Base-by-base conservation (phyloP, 352 stramenopile genomes). In the Phytophthora ohioensis region DNA sequence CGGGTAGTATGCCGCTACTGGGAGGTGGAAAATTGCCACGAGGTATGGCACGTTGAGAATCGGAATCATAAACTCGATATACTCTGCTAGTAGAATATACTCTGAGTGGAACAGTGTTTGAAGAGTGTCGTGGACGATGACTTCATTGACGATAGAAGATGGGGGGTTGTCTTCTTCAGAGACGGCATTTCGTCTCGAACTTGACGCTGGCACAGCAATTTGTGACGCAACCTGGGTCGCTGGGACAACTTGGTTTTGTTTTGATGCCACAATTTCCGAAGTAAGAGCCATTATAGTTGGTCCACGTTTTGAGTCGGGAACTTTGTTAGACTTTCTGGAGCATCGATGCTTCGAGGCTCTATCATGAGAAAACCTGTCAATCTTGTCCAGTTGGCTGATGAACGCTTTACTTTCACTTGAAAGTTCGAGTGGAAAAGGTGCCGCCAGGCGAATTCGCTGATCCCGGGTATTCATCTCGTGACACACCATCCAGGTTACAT, bases 61-160 rank as follows among this genome's bases (percentile, higher is more conserved):
- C 46, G 65, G 73, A 4, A 78, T 51, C 1, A 66, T 54, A 53
- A 66, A 72, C 55, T 76, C 61, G 63, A 81, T 57, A 49, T 78
- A 76, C 53, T 76, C 65, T 7, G 48, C 49, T 42, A 78, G n/a
- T 0, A 73, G 35, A 32, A 71, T 27, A 45, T 70, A 76, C 41
- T 80, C 69, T 17, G 55, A 60, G 12, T 69, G 57, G 45, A 76
- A 81, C n/a, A 78, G 57, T 42, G 59, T 42, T 42, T 57, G 43
- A 15, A 70, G 61, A 1, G 34, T 45, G 31, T 70, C 35, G 9
- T 35, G 41, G 11, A 61, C 13, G 34, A 8, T 39, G 17, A 21
- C 17, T 21, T 21, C 17, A 21, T 21, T 21, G 17, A 21, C 17
- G 0, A 21, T 21, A 21, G 17, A 21, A 21, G 17, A 21, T 21